Evolutionary conservation across 2,329 filamentous ascomycete species (phyloP).

Genomic region (Ilyonectria sp.): DNA sequence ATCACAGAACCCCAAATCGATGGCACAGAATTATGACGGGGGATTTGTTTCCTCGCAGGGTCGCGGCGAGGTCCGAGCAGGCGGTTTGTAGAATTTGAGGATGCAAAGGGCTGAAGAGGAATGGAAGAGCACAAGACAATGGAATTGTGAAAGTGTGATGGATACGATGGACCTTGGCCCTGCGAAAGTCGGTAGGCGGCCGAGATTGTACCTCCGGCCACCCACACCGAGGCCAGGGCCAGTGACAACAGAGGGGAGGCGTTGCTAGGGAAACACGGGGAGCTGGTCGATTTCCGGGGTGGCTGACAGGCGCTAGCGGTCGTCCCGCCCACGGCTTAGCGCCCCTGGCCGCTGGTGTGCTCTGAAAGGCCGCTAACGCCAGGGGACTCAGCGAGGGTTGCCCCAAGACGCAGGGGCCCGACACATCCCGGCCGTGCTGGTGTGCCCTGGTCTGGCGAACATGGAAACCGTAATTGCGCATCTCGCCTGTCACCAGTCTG

Average conservation of each 20-base stretch:
- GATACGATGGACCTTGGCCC: conserved; percentile 7
- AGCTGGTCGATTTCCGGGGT: conserved; percentile 8
- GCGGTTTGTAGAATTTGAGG: conserved; percentile 7
- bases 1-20: conserved; percentile 9
- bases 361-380: conserved; percentile 18
- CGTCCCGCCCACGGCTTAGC: conserved; percentile 34
- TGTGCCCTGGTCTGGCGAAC: not conserved
- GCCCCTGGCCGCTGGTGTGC: not conserved
- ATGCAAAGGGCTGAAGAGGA: conserved; percentile 10
- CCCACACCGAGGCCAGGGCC: conserved; percentile 10
- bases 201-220: conserved; percentile 6
- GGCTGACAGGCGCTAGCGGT: conserved; percentile 30
- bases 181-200: conserved; percentile 15
- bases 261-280: conserved; percentile 38
- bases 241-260: conserved; percentile 41
- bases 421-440: not conserved
- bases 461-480: conserved; percentile 14
- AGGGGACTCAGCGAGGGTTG: conserved; percentile 8
- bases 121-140: conserved; percentile 25
- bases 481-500: conserved; percentile 8
- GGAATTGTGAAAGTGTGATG: conserved; percentile 14
- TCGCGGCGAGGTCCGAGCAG: not conserved
- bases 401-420: conserved; percentile 16
- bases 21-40: conserved; percentile 1
- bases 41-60: not conserved